Evolutionary conservation across 371 early-diverging fungal species (phyloP), one percentile per base, ranked within the genome.

Genomic region (Umbelopsis sp.): DNA sequence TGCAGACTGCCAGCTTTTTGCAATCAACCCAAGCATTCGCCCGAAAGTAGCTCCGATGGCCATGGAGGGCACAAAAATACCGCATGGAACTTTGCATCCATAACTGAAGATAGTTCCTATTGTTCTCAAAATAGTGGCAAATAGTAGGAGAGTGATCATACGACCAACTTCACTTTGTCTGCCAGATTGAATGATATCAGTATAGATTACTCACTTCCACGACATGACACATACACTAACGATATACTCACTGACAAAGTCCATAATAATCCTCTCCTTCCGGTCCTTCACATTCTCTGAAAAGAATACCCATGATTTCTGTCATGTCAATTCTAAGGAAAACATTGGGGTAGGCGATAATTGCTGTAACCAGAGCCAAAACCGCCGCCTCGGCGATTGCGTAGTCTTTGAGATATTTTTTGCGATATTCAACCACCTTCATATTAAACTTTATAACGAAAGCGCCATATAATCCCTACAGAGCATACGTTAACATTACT

Each of bases 21-120:
- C 91, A 10, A 92, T 51, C 41, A 97, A 84, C 4, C 97, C 99
- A 38, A 97, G 71, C 82, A 94, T 89, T 16, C 99, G 86, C 1
- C 99, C 99, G 80, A 92, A 92, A 9, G 91, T 87, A 1, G 97
- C 98, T 4, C 99, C 99, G 48, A 96, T 91, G 1, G 92, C 94
- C 97, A 99, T 97, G 37, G 94, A 91, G 0, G 98, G 97, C 35
- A 96, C 92, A 75, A 98, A 97, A 8, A 96, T 93, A 65, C 99
- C 98, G 63, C 93, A 93, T 16, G 99, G 98, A 1, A 97, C 89
- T 50, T 80, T 84, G 71, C 88, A 81, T 16, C 96, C 96, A 73
- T 93, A 95, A 6, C 95, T 84, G 24, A 93, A 70, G 14, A 90
- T 85, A 0, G 92, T 91, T n/a, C 92, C 87, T 10, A 78, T 65